These are phyloP conservation scores for Pichia sp. DNA, from an alignment of 1,139 yeast genomes.

Conservation along the genomic window DNA sequence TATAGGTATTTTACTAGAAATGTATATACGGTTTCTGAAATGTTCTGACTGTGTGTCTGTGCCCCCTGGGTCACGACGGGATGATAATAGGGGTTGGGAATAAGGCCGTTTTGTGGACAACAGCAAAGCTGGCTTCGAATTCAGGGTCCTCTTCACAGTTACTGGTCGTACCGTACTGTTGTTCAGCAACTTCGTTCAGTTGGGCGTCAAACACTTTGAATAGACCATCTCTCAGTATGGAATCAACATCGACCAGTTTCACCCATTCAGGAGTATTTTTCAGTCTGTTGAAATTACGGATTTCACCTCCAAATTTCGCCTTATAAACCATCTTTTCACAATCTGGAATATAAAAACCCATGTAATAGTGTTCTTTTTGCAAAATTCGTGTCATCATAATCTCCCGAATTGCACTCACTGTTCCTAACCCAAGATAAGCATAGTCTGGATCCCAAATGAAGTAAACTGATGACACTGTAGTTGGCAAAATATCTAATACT, in stretches of 20 bases:
- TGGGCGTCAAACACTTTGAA: constrained; percentile 36
- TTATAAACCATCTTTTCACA: constrained; percentile 83
- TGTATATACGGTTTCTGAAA: too few relatives aligned
- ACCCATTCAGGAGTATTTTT: constrained; percentile 10
- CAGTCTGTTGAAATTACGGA: constrained; percentile 41
- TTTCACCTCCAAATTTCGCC: constrained; percentile 68
- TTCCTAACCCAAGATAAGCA: constrained; percentile 67
- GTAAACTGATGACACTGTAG: constrained; percentile 76
- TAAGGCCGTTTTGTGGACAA: constrained; percentile 3
- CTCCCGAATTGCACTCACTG: constrained; percentile 70
- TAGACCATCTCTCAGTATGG: constrained; percentile 35
- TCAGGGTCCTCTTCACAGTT: too few relatives aligned
- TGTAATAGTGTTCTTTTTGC: constrained; percentile 30
- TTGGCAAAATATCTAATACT: constrained; percentile 70
- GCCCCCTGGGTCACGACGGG: too few relatives aligned
- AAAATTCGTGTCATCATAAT: constrained; percentile 45
- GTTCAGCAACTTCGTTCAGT: constrained; percentile 22
- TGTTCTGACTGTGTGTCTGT: too few relatives aligned
- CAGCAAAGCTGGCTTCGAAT: neutral
- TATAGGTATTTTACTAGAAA: too few relatives aligned
- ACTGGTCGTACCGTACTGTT: constrained; percentile 25
- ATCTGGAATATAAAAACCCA: constrained; percentile 75
- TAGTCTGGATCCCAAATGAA: constrained; percentile 86
- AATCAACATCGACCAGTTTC: constrained; percentile 36
- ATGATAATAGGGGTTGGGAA: constrained; percentile 6